Percentiles rank a stretch among this genome's conserved stretches.
These are phyloP conservation scores for Cynara cardunculus DNA, from an alignment of 129 eudicot species.

Conservation along the genomic window DNA sequence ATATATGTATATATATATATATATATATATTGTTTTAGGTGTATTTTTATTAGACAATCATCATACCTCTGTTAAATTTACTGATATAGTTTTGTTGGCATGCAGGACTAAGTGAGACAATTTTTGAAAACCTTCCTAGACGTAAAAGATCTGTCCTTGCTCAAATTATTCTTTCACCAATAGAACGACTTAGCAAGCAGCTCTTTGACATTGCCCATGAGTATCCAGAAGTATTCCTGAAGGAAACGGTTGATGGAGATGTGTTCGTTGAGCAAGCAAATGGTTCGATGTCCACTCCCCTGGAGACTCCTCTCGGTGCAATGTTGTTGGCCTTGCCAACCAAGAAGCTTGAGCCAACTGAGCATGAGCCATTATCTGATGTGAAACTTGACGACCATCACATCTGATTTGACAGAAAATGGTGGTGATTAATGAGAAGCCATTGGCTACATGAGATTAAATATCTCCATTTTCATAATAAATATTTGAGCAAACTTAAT, in stretches of 20 bases:
- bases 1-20: too few species aligned
- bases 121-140: constrained; percentile 16
- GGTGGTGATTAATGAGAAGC: background rate
- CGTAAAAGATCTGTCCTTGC: constrained; percentile 26
- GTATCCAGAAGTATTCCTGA: background rate
- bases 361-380: background rate
- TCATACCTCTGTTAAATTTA: background rate
- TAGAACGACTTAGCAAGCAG: constrained; percentile 20
- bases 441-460: background rate
- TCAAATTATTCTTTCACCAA: constrained; percentile 8
- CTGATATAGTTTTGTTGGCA: background rate
- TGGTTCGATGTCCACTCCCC: background rate
- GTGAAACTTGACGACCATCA: background rate
- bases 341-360: background rate
- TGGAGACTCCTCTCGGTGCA: constrained; percentile 31
- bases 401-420: background rate
- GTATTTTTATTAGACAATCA: background rate
- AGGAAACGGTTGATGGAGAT: background rate
- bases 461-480: background rate
- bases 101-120: background rate
- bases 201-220: constrained; percentile 11
- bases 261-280: background rate
- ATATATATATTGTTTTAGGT: too few species aligned
- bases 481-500: background rate
- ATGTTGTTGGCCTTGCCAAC: constrained; percentile 1